These are phyloP conservation scores for Yamadazyma takamatsuzukensis DNA, from an alignment of 805 yeast genomes.

Conservation along the genomic window DNA sequence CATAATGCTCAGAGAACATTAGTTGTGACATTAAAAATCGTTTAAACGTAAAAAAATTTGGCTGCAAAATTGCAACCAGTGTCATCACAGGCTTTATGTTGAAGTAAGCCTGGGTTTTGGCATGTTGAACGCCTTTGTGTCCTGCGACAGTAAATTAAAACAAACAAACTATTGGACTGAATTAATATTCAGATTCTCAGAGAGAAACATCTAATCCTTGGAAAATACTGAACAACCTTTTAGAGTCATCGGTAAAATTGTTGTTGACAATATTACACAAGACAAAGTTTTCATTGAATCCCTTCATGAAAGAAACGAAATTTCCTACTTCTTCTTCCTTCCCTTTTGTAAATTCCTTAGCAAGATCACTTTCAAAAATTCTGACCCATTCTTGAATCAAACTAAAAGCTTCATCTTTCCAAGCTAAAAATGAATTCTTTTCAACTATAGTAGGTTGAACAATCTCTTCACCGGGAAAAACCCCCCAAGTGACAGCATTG, in stretches of 20 bases:
- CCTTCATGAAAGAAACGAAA: constrained; percentile 41
- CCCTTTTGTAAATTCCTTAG: constrained; percentile 23
- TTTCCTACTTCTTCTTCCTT: constrained; percentile 25
- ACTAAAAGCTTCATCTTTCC: constrained; percentile 94
- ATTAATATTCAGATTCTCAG: background rate
- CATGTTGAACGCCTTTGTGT: constrained; percentile 32
- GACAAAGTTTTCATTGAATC: constrained; percentile 56
- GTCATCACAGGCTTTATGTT: constrained; percentile 16
- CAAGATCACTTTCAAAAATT: constrained; percentile 39
- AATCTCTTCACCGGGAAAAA: constrained; percentile 92
- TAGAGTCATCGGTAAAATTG: constrained; percentile 57
- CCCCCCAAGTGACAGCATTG: constrained; percentile 98
- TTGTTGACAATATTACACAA: constrained; percentile 90
- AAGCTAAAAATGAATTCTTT: constrained; percentile 84
- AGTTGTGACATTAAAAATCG: background rate
- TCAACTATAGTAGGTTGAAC: constrained; percentile 96
- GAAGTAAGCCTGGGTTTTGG: constrained; percentile 22
- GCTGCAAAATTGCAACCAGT: too few species aligned
- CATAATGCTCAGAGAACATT: constrained; percentile 2
- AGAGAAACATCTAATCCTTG: constrained; percentile 16
- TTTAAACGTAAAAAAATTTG: constrained; percentile 6
- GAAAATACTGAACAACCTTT: constrained; percentile 55
- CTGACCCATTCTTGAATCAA: constrained; percentile 78
- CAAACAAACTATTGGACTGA: constrained; percentile 6
- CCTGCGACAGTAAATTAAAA: constrained; percentile 13